Base-by-base conservation (phyloP, 2,329 filamentous ascomycete species). In the Ascochyta pisi region DNA sequence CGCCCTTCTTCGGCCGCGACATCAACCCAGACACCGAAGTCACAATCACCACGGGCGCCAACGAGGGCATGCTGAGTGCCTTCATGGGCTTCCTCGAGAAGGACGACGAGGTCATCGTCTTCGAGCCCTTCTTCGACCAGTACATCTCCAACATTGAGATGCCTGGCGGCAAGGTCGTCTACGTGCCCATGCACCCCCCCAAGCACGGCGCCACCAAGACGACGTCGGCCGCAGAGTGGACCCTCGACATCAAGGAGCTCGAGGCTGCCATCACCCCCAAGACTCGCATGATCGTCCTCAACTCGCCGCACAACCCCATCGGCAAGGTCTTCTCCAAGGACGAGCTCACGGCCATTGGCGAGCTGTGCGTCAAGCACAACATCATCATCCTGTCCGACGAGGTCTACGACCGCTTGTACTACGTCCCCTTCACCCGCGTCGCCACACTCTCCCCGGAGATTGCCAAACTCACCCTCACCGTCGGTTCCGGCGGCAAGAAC, bases 121-220 rank as follows among this genome's bases (percentile, higher is more conserved):
- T 99, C 74, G 95, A 99, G 80, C 95, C 95, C 10, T 99, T 97
- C 79, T 99, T 98, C 74, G 95, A 99, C 78, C 95, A 99, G 87
- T 96, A 98, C 76, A 96, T 99, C 65, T 92, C 89, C 81, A 99
- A 99, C 78, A 98, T 99, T 62, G 91, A 97, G 77, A 98, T 99
- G 93, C 88, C 95, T 0, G 95, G 95, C 47, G 95, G 95, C 64
- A 96, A 89, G 73, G 91, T 98, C 62, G 89, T 94, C 66, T 98
- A 97, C 73, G 94, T 98, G 23, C 93, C 95, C n/a, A 82, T 99
- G 73, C 90, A 95, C 60, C 94, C 95, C 26, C 95, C 95, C 9
- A 83, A 85, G 61, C 87, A 92, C 41, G 95, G 95, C 46, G 89
- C 87, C 4, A 86, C 83, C 35, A 85, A 88, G 76, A 96, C 91